Evolutionary conservation across 2,329 filamentous ascomycete species (phyloP).

Genomic region (Sporothrix sp.): DNA sequence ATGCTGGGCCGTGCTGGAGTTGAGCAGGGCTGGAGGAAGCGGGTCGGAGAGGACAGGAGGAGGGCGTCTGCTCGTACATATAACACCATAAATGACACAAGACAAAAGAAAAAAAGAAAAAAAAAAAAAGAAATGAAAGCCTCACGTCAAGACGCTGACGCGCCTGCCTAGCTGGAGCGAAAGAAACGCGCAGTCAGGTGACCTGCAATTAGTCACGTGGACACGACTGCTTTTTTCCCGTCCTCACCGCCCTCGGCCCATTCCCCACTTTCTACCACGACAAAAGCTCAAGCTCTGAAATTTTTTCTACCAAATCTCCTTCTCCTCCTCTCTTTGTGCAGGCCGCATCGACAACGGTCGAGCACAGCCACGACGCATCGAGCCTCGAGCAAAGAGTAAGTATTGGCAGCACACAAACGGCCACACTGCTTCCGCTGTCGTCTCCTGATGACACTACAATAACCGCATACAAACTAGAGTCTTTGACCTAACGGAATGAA

Average conservation of each 20-base stretch:
- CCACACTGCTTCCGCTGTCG: slow-evolving; percentile 19
- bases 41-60: not conserved
- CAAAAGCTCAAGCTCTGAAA: slow-evolving; percentile 15
- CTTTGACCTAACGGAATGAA: slow-evolving; percentile 87
- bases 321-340: slow-evolving; percentile 13
- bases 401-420: slow-evolving; percentile 1
- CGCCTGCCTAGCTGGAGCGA: slow-evolving; percentile 16
- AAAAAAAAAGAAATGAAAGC: not conserved
- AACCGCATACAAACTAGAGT: slow-evolving; percentile 97
- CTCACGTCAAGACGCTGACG: too few species aligned
- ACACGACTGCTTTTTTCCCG: slow-evolving; percentile 14
- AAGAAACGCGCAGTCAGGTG: slow-evolving; percentile 24
- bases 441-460: slow-evolving; percentile 67
- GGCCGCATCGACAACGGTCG: not conserved
- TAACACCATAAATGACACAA: too few species aligned
- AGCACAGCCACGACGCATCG: not conserved
- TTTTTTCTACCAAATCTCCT: slow-evolving; percentile 13
- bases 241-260: slow-evolving; percentile 18
- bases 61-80: too few species aligned
- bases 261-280: slow-evolving; percentile 5
- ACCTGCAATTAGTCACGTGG: too few species aligned
- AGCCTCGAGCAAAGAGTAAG: slow-evolving; percentile 20
- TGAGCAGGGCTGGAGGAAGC: not conserved
- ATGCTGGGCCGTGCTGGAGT: slow-evolving; percentile 26
- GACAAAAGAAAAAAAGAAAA: not conserved